Evolutionary conservation across 1,284 basidiomycete genomes (phyloP), one percentile per base, ranked within the genome.

Genomic region (Boletus smithii): DNA sequence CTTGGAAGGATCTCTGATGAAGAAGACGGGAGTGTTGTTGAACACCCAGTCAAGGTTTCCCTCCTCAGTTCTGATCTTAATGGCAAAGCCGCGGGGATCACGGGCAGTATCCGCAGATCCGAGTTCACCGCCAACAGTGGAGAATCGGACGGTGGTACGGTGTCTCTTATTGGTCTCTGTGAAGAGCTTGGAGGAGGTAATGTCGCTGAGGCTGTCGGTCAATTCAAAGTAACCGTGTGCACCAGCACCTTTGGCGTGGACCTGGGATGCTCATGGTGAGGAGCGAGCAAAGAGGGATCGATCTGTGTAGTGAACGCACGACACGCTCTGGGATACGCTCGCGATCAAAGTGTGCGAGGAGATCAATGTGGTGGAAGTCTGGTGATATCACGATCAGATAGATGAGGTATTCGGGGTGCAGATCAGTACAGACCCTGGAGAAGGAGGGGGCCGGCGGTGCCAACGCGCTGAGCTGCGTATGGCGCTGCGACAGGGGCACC

Each of bases 321-420:
- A 94, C 88, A 69, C 92, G 90, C 78, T 95, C 95, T 17, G 94
- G 94, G 64, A 97, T 95, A 69, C 94, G 86, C 74, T 97, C 93
- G 48, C 91, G 83, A 70, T 91, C 89, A 63, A 95, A 95, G 77
- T 95, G 91, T 33, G 89, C 85, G 56, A 95, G 79, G 48, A 90
- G 75, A 70, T 95, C 90, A 65, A 92, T 85, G 69, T 89, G 83
- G 68, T 91, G 87, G 73, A 93, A 92, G 69, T 93, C 55, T 55
- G 33, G 33, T 16, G 23, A 20, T 29, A 29, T 27, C 11, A 23
- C 7, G 40, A 59, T 61, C 32, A 55, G 24, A 40, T 14, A 9
- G 20, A 40, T n/a, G 27, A 40, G n/a, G 22, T 14, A 20, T 11
- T 8, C 18, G 23, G 3, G 11, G 10, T 14, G 9, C 4, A 7